A percentile compares a stretch with the other conserved stretches of the same genome.
phyloP scores from a whole-genome alignment of 164 flowering plant species.

The Chimonanthus praecox region DNA sequence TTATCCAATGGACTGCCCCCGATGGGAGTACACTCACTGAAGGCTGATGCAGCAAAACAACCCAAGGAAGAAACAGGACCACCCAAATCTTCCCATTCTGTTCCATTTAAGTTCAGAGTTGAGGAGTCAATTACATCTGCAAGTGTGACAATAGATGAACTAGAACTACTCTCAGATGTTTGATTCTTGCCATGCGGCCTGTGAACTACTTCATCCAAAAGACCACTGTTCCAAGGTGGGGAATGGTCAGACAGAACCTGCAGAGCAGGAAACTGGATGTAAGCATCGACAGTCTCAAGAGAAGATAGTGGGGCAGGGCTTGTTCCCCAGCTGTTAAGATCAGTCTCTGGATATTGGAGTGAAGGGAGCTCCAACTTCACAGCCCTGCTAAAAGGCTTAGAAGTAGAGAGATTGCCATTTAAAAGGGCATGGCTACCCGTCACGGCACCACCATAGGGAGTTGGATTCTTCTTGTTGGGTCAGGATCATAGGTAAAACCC shows the following conservation, averaged over 20 bases:
- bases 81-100: conserved; percentile 32
- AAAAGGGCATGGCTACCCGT: conserved; percentile 71
- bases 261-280: conserved; percentile 23
- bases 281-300: conserved; percentile 22
- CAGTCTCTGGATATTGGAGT: conserved; percentile 86
- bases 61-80: conserved; percentile 67
- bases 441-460: conserved; percentile 19
- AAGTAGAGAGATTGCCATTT: conserved; percentile 86
- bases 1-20: conserved; percentile 46
- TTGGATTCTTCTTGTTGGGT: conserved; percentile 13
- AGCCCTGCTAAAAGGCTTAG: conserved; percentile 55
- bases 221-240: conserved; percentile 60
- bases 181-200: conserved; percentile 47
- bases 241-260: conserved; percentile 36
- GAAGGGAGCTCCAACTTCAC: conserved; percentile 99
- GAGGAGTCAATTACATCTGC: conserved; percentile 34
- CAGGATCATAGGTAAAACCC: conserved; percentile 31
- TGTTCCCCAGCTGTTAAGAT: conserved; percentile 51
- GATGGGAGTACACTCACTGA: conserved; percentile 48
- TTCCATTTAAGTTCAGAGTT: conserved; percentile 24
- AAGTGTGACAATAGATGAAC: conserved; percentile 37
- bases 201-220: conserved; percentile 57
- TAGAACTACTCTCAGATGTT: conserved; percentile 42
- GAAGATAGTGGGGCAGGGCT: conserved; percentile 18
- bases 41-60: conserved; percentile 53